Base-by-base conservation (phyloP, 352 stramenopile genomes). In the Elongisporangium undulatum region DNA sequence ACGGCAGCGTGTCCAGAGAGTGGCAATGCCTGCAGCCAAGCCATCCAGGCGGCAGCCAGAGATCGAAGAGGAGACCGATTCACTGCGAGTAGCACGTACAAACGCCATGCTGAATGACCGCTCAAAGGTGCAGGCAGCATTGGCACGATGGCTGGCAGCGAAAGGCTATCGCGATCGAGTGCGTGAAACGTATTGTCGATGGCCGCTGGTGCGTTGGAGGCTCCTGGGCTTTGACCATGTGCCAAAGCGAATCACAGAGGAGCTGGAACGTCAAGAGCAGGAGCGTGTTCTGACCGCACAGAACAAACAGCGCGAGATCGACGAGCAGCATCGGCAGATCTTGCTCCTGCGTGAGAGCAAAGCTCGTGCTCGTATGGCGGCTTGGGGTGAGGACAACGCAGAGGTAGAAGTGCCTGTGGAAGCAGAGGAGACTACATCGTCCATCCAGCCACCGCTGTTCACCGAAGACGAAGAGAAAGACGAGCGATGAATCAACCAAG, bases 121-220 rank as follows among this genome's bases (percentile, higher is more conserved):
- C 23, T 22, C 51, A 1, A 69, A 59, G 4, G 61, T 67, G 0
- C 54, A 48, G 15, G 64, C 26, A 10, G 55, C 79, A 7, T 19
- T 92, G 38, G 57, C 20, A 10, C 72, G 66, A 50, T 90, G 79
- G 79, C 58, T 87, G 5, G 58, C 51, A n/a, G 24, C 13, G 3
- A 63, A 64, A 8, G 66, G 63, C 49, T 90, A 90, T 53, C 49
- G 60, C 2, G 66, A 74, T 15, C 68, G 77, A 17, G 72, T 85
- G 16, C 29, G 64, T 1, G 69, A 85, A 24, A 69, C 77, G 38
- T 90, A 74, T 49, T 69, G 67, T 49, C 56, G 45, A 6, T 90
- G 79, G 79, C 77, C 79, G 12, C 56, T 84, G n/a, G 74, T 76
- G 26, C 58, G 79, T 34, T 90, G 79, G 79, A 86, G 81, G 39